Evolutionary conservation across 1,139 yeast species (phyloP), one percentile per base, ranked within the genome.

Genomic region (Suhomyces choctaworum): DNA sequence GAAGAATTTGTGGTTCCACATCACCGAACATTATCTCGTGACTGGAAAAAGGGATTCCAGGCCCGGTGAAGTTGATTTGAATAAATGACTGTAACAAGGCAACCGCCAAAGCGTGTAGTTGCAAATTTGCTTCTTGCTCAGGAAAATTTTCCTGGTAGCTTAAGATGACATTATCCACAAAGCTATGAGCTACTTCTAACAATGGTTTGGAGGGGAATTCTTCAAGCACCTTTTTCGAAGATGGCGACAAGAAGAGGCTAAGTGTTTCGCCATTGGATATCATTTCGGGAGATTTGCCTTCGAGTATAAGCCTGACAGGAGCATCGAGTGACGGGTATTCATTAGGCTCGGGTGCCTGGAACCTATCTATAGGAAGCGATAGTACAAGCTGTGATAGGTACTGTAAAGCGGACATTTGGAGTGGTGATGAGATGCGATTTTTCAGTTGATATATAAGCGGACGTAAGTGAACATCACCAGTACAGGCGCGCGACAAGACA

Each of bases 41-140:
- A 2, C 67, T 52, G 3, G 60, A 61, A 24, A 65, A 52, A 1
- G 69, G 67, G 1, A 80, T 54, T 16, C 72, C 70, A 2, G 97
- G 97, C 4, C 97, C 97, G 0, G 96, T 87, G 54, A 73, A 86
- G 55, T 90, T 90, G 35, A 76, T 62, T 54, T 88, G 96, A 15
- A 85, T 63, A 52, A 84, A 90, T 2, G 76, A 56, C 51, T 88
- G 89, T 24, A 88, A 63, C 4, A 79, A 62, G 1, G 83, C 70
- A 36, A 82, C 65, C 4, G 84, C 86, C 25, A 66, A 34, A 1
- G 69, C 32, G 26, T 67, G 75, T 29, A 64, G 42, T 32, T 59
- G 64, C 10, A 57, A 25, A 3, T 34, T 34, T 3, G 52, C 50
- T 6, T 45, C 37, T n/a, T 42, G 45, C 1, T 26, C 23, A 12